A percentile compares a stretch with the other conserved stretches of the same genome.
Conservation (phyloP, 495 filamentous ascomycete genomes). For the Letharia lupina region DNA sequence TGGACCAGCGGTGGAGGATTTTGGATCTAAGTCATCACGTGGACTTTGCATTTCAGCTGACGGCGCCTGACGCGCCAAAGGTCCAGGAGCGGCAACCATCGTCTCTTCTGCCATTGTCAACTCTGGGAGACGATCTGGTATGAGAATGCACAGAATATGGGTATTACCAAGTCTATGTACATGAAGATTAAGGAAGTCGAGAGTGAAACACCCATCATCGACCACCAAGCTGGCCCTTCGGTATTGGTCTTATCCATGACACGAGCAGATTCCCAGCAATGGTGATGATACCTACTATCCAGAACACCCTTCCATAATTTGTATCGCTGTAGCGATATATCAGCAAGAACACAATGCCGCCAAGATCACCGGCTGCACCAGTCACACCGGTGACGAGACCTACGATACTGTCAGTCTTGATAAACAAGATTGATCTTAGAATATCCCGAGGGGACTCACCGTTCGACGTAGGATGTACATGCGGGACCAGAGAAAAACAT, state of each 20-base stretch:
- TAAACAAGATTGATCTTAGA: background rate
- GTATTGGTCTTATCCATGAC: slow-evolving; percentile 63
- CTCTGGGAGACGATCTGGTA: too few species aligned
- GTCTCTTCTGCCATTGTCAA: too few species aligned
- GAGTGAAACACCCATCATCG: slow-evolving; percentile 1
- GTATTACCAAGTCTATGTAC: background rate
- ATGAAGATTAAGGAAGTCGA: background rate
- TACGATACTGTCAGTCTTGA: slow-evolving; percentile 28
- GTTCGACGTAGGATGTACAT: slow-evolving; percentile 68
- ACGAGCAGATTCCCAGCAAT: slow-evolving; percentile 58
- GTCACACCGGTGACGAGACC: slow-evolving; percentile 67
- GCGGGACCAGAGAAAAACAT: slow-evolving; percentile 75
- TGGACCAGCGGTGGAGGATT: too few species aligned
- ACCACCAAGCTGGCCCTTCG: slow-evolving; percentile 45
- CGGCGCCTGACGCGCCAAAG: too few species aligned
- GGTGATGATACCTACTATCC: slow-evolving; percentile 68
- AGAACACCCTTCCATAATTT: slow-evolving; percentile 59
- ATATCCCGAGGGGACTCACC: slow-evolving; percentile 33
- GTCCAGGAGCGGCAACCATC: too few species aligned
- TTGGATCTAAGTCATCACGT: too few species aligned
- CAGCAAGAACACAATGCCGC: slow-evolving; percentile 74
- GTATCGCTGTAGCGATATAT: slow-evolving; percentile 67
- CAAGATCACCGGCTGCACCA: slow-evolving; percentile 75
- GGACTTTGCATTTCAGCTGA: too few species aligned
- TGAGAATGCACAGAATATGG: background rate